Evolutionary conservation across 495 filamentous ascomycete species (phyloP).

Genomic region (Amorphotheca resinae): DNA sequence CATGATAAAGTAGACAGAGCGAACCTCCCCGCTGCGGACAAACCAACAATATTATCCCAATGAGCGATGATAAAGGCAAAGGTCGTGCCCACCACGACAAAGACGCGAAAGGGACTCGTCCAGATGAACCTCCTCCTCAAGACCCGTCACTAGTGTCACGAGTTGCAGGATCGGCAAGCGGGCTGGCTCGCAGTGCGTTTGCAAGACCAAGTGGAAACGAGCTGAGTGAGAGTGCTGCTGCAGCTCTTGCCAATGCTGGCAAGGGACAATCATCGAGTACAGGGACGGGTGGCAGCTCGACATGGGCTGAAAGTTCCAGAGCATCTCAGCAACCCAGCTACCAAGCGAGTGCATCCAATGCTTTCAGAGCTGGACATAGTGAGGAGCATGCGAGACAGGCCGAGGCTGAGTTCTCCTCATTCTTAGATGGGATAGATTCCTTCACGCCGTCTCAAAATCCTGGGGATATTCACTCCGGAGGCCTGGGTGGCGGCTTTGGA

Average conservation of each 20-base stretch:
- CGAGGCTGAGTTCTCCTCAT: constrained; percentile 32
- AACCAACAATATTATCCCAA: not conserved
- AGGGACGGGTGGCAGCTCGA: constrained; percentile 5
- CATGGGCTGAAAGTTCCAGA: constrained; percentile 11
- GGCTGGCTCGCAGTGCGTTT: constrained; percentile 9
- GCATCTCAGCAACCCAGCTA: not conserved
- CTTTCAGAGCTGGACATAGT: constrained; percentile 14
- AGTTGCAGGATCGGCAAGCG: constrained; percentile 17
- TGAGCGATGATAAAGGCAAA: constrained; percentile 16
- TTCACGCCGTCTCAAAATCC: constrained; percentile 20
- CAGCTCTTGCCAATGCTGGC: constrained; percentile 12
- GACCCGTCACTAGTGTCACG: constrained; percentile 13
- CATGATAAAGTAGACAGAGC: no score
- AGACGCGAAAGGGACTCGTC: not conserved
- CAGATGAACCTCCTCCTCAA: constrained; percentile 2
- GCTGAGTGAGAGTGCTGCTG: constrained; percentile 1
- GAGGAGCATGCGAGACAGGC: constrained; percentile 25
- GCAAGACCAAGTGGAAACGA: constrained; percentile 10
- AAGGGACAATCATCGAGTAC: constrained; percentile 9
- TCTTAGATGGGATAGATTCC: constrained; percentile 26
- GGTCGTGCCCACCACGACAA: constrained; percentile 6
- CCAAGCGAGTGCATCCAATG: not conserved
- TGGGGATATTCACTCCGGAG: constrained; percentile 7
- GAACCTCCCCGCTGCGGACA: no score
- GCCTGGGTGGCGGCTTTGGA: constrained; percentile 1